These are phyloP conservation scores for Corrigiola litoralis DNA, from an alignment of 179 eudicot genomes.

Conservation along the genomic window DNA sequence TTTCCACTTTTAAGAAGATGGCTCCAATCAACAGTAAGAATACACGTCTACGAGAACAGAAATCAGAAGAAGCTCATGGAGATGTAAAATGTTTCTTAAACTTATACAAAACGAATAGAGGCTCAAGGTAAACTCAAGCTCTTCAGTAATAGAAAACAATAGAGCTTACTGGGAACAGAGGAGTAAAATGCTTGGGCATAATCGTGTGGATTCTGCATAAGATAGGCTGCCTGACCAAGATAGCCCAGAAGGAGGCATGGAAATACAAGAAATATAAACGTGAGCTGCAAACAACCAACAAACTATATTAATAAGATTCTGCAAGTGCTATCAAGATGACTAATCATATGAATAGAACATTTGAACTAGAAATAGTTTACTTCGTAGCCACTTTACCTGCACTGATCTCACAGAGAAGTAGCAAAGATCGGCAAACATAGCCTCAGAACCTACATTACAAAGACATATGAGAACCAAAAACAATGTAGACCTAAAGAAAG, in stretches of 20 bases:
- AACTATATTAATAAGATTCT: not conserved
- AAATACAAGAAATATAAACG: constrained; percentile 80
- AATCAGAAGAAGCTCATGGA: not conserved
- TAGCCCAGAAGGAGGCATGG: constrained; percentile 98
- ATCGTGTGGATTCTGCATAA: constrained; percentile 69
- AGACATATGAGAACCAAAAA: constrained; percentile 17
- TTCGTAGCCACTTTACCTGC: constrained; percentile 55
- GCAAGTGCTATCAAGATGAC: not conserved
- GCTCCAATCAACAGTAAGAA: not conserved
- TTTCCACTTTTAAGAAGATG: not conserved
- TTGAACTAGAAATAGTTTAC: not conserved
- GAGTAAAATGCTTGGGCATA: constrained; percentile 73
- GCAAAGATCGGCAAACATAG: constrained; percentile 99
- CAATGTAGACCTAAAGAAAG: not conserved
- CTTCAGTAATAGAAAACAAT: not conserved
- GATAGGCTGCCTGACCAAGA: constrained; percentile 98
- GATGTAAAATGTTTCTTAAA: not conserved
- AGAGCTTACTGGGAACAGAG: constrained; percentile 74
- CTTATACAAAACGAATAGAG: not conserved
- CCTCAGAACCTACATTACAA: constrained; percentile 80
- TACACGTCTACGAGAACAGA: not conserved
- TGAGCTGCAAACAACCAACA: constrained; percentile 64
- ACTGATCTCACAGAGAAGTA: constrained; percentile 95
- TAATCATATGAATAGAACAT: not conserved
- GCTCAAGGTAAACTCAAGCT: not conserved